Evolutionary conservation across 495 filamentous ascomycete species (phyloP).

Genomic region (Melanomma pulvis-pyrius): DNA sequence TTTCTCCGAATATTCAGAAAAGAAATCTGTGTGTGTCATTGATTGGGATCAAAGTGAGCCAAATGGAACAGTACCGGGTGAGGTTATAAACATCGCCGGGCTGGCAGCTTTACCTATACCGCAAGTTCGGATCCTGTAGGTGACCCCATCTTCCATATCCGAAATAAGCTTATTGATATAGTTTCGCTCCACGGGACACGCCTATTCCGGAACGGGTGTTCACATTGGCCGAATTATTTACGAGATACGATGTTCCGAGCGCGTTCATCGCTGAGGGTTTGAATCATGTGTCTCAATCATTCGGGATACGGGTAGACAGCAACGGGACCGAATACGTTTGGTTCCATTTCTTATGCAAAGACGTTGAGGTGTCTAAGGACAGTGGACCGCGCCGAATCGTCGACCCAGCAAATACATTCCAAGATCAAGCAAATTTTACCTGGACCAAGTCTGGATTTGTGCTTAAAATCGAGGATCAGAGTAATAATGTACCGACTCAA

Average conservation of each 20-base stretch:
- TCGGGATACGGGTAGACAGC: conserved; percentile 4
- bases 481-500: background rate
- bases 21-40: background rate
- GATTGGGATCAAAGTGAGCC: conserved; percentile 5
- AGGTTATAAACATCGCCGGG: background rate
- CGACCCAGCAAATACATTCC: background rate
- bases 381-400: conserved; percentile 4
- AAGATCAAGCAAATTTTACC: background rate
- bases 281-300: conserved; percentile 16
- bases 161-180: background rate
- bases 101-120: background rate
- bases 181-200: conserved; percentile 3
- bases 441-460: conserved; percentile 23
- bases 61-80: background rate
- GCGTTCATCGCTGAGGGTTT: conserved; percentile 18
- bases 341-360: conserved; percentile 14
- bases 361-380: conserved; percentile 1
- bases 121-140: background rate
- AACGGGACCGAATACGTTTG: conserved; percentile 1
- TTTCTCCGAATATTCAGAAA: background rate
- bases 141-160: background rate
- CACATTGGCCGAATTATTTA: conserved; percentile 7
- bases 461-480: conserved; percentile 8
- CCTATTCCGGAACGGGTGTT: background rate
- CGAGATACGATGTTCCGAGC: background rate